A percentile compares a stretch with the other conserved stretches of the same genome.
Evolutionary conservation across 495 filamentous ascomycete genomes (phyloP).

Genomic region (Aspergillus nidulans): DNA sequence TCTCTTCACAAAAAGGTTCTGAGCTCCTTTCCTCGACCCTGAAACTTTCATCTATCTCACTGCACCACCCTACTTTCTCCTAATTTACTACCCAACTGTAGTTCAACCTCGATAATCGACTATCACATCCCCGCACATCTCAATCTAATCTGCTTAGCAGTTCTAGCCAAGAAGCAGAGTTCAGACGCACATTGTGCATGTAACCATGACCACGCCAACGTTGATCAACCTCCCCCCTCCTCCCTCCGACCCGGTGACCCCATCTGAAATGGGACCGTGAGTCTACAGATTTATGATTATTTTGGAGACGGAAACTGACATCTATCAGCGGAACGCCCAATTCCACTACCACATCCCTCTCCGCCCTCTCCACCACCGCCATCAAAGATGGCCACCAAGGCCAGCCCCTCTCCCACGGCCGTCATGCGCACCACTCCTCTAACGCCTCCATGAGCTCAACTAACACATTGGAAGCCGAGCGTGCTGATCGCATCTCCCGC

Average conservation of each 20-base stretch:
- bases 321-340: constrained; percentile 78
- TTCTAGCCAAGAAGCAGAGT: not conserved
- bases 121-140: not conserved
- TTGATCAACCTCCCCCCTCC: constrained; percentile 83
- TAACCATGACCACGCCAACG: constrained; percentile 49
- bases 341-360: constrained; percentile 79
- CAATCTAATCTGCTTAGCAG: not conserved
- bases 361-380: constrained; percentile 80
- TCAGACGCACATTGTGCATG: not conserved
- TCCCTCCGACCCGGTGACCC: constrained; percentile 80
- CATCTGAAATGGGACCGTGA: constrained; percentile 82
- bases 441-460: constrained; percentile 51
- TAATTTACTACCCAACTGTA: constrained; percentile 7
- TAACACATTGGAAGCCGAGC: constrained; percentile 78
- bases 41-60: not conserved
- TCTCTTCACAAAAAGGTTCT: not conserved
- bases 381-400: constrained; percentile 93
- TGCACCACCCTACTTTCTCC: not conserved
- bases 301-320: too few relatives aligned
- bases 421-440: constrained; percentile 51
- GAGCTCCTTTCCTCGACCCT: not conserved
- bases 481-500: constrained; percentile 88
- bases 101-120: not conserved
- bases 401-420: constrained; percentile 51
- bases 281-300: too few relatives aligned